phyloP scores from a whole-genome alignment of 2,329 filamentous ascomycete species.

The Fusarium pseudograminearum region DNA sequence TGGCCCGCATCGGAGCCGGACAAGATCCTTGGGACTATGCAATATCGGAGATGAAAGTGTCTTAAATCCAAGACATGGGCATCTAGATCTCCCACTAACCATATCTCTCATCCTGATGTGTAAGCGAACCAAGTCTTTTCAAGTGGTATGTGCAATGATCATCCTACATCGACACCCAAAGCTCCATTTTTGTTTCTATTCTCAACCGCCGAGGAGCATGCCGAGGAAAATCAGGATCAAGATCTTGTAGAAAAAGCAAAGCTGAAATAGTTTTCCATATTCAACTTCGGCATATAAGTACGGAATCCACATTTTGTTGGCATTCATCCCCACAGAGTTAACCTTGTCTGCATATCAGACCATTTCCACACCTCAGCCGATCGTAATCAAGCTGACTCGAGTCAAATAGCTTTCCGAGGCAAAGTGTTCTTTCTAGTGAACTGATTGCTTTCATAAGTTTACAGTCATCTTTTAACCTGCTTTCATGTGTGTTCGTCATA shows the following conservation, averaged over 20 bases:
- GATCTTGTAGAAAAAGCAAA: conserved; percentile 18
- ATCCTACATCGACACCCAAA: background rate
- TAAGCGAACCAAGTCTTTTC: background rate
- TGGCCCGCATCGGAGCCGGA: conserved; percentile 28
- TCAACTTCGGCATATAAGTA: conserved; percentile 13
- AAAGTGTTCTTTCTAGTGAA: background rate
- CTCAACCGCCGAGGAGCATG: background rate
- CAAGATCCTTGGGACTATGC: conserved; percentile 1
- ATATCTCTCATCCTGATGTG: background rate
- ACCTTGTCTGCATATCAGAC: conserved; percentile 27
- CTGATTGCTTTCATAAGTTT: too few relatives aligned
- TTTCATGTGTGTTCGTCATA: too few relatives aligned
- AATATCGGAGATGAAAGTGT: conserved; percentile 28
- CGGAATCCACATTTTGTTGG: conserved; percentile 22
- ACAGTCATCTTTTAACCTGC: background rate
- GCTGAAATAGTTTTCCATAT: background rate
- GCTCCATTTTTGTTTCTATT: background rate
- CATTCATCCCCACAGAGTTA: background rate
- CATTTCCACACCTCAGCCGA: conserved; percentile 19
- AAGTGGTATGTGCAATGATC: background rate
- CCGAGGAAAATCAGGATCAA: background rate
- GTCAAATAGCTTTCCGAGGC: background rate
- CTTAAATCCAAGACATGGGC: conserved; percentile 1
- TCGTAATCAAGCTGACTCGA: background rate
- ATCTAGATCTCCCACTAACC: background rate